A percentile compares a stretch with the other conserved stretches of the same genome.
Evolutionary conservation across 1,139 yeast genomes (phyloP).

Genomic region (Magnusiomyces tetraspermus): DNA sequence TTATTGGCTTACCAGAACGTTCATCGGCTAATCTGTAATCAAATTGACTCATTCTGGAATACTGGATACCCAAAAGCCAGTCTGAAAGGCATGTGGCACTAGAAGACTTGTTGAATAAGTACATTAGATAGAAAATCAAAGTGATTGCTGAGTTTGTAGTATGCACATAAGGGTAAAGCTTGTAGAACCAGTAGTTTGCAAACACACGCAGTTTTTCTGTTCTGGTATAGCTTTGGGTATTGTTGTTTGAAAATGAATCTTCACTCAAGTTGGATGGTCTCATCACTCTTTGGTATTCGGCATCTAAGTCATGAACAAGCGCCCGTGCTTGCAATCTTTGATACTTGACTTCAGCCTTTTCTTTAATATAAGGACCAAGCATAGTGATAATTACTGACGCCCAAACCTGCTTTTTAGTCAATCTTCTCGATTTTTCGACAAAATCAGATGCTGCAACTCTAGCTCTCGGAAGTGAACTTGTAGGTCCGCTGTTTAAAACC

Average conservation of each 20-base stretch:
- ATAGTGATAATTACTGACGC: constrained; percentile 55
- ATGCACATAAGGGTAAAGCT: constrained; percentile 52
- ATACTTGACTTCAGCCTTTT: constrained; percentile 57
- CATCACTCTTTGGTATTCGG: constrained; percentile 27
- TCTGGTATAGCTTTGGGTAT: constrained; percentile 15
- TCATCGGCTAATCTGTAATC: constrained; percentile 45
- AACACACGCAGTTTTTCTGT: constrained; percentile 21
- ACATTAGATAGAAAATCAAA: constrained; percentile 53
- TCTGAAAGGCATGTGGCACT: constrained; percentile 61
- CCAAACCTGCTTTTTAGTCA: constrained; percentile 47
- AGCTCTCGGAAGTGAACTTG: constrained; percentile 17
- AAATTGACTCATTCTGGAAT: constrained; percentile 54
- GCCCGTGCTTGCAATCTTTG: constrained; percentile 56
- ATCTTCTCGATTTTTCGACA: constrained; percentile 46
- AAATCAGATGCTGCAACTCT: constrained; percentile 35
- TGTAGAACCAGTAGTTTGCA: constrained; percentile 42
- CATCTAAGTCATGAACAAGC: constrained; percentile 41
- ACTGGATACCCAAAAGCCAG: constrained; percentile 53
- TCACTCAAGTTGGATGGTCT: neutral
- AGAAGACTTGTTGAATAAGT: constrained; percentile 51
- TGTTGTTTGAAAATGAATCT: neutral
- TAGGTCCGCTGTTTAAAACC: constrained; percentile 23
- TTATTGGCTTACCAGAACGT: neutral
- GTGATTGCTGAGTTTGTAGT: constrained; percentile 43
- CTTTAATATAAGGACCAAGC: constrained; percentile 58